These are phyloP conservation scores for Tolypocladium tropicale DNA, from an alignment of 2,329 filamentous ascomycete genomes.

Conservation along the genomic window DNA sequence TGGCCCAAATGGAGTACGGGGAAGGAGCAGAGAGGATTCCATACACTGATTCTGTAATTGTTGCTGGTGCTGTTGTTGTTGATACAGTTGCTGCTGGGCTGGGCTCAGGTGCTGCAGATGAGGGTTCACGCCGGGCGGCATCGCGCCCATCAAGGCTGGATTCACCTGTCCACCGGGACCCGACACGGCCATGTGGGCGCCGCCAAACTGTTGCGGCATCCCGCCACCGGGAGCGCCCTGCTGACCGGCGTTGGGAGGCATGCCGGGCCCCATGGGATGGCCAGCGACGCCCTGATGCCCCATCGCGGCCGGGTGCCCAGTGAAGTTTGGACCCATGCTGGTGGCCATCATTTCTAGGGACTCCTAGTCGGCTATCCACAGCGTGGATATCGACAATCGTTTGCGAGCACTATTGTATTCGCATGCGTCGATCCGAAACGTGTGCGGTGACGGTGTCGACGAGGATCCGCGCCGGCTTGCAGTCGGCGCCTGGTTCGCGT, in stretches of 20 bases:
- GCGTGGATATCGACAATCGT: constrained; percentile 46
- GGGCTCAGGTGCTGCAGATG: constrained; percentile 65
- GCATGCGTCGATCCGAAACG: constrained; percentile 18
- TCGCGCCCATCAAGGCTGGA: constrained; percentile 65
- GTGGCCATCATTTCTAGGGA: constrained; percentile 54
- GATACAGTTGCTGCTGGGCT: constrained; percentile 46
- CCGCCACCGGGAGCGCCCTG: constrained; percentile 54
- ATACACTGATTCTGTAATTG: constrained; percentile 24
- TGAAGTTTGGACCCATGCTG: constrained; percentile 52
- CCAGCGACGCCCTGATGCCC: constrained; percentile 59
- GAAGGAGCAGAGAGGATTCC: constrained; percentile 3
- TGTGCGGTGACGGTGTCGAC: neutral
- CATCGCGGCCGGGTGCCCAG: constrained; percentile 61
- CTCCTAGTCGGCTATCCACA: constrained; percentile 42
- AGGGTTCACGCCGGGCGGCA: constrained; percentile 58
- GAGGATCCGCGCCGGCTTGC: neutral
- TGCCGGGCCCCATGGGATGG: constrained; percentile 52
- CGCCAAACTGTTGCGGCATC: constrained; percentile 55
- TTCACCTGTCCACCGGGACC: constrained; percentile 63
- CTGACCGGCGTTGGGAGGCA: constrained; percentile 60
- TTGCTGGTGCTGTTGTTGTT: constrained; percentile 40
- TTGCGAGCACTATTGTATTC: constrained; percentile 37
- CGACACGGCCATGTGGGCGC: constrained; percentile 59
- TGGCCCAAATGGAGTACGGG: neutral
- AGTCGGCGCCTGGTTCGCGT: constrained; percentile 2